Percentiles rank a stretch among this genome's conserved stretches.
Evolutionary conservation across 495 filamentous ascomycete genomes (phyloP).

Genomic region (Wilcoxina mikolae): DNA sequence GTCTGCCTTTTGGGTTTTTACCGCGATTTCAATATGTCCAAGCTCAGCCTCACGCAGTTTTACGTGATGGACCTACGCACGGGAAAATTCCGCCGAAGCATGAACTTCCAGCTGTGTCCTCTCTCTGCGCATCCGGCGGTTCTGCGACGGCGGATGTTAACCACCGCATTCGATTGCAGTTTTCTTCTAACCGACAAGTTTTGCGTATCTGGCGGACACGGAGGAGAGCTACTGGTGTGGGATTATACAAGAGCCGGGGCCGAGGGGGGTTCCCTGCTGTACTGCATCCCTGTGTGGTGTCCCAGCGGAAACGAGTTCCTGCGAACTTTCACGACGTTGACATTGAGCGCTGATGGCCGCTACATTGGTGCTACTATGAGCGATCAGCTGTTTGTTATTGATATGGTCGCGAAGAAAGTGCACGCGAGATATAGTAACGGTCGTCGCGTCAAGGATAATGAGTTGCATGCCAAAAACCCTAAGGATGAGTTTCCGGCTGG

Average conservation of each 20-base stretch:
- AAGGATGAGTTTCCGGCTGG: constrained; percentile 27
- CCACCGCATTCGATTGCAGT: constrained; percentile 25
- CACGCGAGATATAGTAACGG: constrained; percentile 24
- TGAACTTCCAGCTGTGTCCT: constrained; percentile 1
- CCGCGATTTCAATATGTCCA: constrained; percentile 17
- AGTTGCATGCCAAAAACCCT: constrained; percentile 24
- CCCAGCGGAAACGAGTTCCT: not conserved
- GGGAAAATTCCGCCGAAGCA: constrained; percentile 9
- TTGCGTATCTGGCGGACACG: constrained; percentile 27
- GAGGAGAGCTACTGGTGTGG: constrained; percentile 28
- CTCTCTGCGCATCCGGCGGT: not conserved
- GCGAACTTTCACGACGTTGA: constrained; percentile 21
- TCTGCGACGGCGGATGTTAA: constrained; percentile 15
- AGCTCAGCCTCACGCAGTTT: constrained; percentile 27
- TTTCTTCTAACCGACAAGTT: constrained; percentile 27
- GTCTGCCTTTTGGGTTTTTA: constrained; percentile 26
- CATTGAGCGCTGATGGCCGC: constrained; percentile 25
- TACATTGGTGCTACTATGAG: constrained; percentile 27
- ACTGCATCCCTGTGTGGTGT: not conserved
- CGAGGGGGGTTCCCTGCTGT: not conserved
- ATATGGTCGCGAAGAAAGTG: constrained; percentile 27
- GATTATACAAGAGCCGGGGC: constrained; percentile 10
- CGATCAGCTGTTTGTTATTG: constrained; percentile 28
- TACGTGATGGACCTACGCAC: constrained; percentile 24
- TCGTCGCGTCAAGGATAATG: constrained; percentile 22